Percentiles rank a stretch among this genome's conserved stretches.
phyloP scores from a whole-genome alignment of 2,329 filamentous ascomycete genomes.

The Trichophyton mentagrophytes region DNA sequence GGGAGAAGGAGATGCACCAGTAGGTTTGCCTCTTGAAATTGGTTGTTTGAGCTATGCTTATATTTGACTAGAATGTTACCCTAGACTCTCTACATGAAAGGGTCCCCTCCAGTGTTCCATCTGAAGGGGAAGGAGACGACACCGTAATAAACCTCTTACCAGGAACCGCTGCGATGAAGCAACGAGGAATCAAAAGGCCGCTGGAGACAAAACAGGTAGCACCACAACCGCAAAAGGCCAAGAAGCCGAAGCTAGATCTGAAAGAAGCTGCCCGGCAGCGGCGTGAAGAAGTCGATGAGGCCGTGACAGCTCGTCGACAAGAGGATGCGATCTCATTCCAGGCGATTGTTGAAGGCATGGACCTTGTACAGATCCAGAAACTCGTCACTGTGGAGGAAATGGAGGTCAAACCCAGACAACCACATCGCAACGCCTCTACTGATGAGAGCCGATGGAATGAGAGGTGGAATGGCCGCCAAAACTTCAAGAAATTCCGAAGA shows the following conservation, averaged over 20 bases:
- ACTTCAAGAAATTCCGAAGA: slow-evolving; percentile 73
- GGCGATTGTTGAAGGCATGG: slow-evolving; percentile 48
- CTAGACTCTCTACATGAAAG: slow-evolving; percentile 14
- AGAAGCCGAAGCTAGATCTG: slow-evolving; percentile 53
- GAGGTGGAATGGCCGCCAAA: slow-evolving; percentile 84
- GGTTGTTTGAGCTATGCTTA: slow-evolving; percentile 3
- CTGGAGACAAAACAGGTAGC: slow-evolving; percentile 17
- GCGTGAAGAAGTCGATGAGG: slow-evolving; percentile 41
- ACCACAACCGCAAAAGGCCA: slow-evolving; percentile 25
- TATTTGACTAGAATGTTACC: background rate
- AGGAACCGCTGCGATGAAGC: slow-evolving; percentile 64
- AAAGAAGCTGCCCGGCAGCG: slow-evolving; percentile 48
- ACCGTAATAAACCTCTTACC: slow-evolving; percentile 63
- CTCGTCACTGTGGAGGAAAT: slow-evolving; percentile 68
- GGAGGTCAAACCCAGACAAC: slow-evolving; percentile 38
- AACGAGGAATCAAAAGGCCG: slow-evolving; percentile 50
- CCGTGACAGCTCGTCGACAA: slow-evolving; percentile 43
- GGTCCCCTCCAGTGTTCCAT: slow-evolving; percentile 15
- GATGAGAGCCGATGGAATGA: slow-evolving; percentile 65
- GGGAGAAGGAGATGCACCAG: slow-evolving; percentile 11
- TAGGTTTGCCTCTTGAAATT: background rate
- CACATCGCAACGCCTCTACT: slow-evolving; percentile 22
- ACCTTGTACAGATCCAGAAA: slow-evolving; percentile 59
- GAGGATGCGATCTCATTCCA: slow-evolving; percentile 54
- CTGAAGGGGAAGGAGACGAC: slow-evolving; percentile 34